Conservation (phyloP, 345 rosid species). For the Lepidium sativum region DNA sequence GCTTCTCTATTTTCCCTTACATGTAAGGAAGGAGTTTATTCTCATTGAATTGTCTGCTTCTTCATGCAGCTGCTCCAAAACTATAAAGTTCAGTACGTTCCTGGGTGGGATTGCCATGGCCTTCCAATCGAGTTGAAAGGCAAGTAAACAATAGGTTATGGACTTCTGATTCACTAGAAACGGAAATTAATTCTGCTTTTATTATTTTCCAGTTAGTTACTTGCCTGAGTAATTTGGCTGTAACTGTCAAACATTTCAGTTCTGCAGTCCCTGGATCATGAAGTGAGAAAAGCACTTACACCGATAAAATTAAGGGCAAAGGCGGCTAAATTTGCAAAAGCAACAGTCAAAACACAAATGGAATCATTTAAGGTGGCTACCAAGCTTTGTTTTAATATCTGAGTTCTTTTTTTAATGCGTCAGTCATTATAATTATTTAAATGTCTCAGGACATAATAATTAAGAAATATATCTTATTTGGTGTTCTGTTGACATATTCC, state of each 20-base stretch:
- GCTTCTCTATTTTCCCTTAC: background rate
- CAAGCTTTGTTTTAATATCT: background rate
- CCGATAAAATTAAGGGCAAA: slow-evolving; percentile 79
- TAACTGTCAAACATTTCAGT: slow-evolving; percentile 48
- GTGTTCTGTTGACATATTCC: background rate
- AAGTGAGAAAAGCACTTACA: slow-evolving; percentile 77
- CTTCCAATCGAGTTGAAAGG: slow-evolving; percentile 98
- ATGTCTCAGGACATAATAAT: background rate
- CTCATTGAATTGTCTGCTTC: slow-evolving; percentile 6
- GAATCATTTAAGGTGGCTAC: slow-evolving; percentile 73
- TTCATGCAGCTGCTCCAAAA: slow-evolving; percentile 72
- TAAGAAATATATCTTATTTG: background rate
- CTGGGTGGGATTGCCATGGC: slow-evolving; percentile 99
- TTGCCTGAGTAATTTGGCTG: slow-evolving; percentile 27
- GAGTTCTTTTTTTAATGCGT: background rate
- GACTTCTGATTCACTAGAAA: background rate
- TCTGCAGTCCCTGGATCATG: slow-evolving; percentile 85
- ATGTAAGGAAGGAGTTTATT: background rate
- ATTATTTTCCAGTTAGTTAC: slow-evolving; percentile 1
- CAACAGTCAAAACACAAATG: slow-evolving; percentile 94
- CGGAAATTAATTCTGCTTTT: background rate
- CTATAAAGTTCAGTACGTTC: slow-evolving; percentile 72
- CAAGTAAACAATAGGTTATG: slow-evolving; percentile 28
- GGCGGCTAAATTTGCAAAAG: slow-evolving; percentile 88
- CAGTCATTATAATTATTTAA: background rate